Percentiles rank a stretch among this genome's conserved stretches.
Conservation (phyloP, 345 rosid genomes). For the Moringa oleifera region DNA sequence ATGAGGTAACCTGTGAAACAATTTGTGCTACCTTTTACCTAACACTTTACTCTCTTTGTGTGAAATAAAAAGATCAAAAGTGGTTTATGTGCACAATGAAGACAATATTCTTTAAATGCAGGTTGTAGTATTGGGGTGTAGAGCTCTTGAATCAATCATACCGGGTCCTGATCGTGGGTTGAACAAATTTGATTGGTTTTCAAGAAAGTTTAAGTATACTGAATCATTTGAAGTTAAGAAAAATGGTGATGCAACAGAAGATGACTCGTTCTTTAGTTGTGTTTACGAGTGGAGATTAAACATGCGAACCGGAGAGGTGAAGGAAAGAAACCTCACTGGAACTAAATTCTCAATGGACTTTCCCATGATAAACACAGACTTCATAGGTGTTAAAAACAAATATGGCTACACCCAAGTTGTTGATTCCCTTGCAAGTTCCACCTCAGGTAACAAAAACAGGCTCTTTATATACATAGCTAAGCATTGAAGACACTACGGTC, state of each 20-base stretch:
- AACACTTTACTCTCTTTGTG: not conserved
- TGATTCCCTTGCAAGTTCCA: constrained; percentile 34
- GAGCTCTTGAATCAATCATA: constrained; percentile 30
- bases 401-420: constrained; percentile 41
- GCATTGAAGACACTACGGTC: not conserved
- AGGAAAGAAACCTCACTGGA: constrained; percentile 30
- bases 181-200: constrained; percentile 35
- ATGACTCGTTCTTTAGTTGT: constrained; percentile 18
- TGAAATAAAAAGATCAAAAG: not conserved
- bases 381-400: constrained; percentile 30
- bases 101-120: constrained; percentile 4
- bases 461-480: not conserved
- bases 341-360: constrained; percentile 31
- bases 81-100: not conserved
- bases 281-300: constrained; percentile 43
- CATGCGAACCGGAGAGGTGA: constrained; percentile 22
- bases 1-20: constrained; percentile 30
- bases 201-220: constrained; percentile 17
- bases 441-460: constrained; percentile 22
- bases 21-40: not conserved
- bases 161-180: constrained; percentile 33
- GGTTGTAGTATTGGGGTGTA: constrained; percentile 45
- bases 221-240: constrained; percentile 2
- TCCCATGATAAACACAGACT: constrained; percentile 35
- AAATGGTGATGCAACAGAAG: not conserved